Evolutionary conservation across 2,329 filamentous ascomycete species (phyloP).

Genomic region (Curvularia eragrostidis): DNA sequence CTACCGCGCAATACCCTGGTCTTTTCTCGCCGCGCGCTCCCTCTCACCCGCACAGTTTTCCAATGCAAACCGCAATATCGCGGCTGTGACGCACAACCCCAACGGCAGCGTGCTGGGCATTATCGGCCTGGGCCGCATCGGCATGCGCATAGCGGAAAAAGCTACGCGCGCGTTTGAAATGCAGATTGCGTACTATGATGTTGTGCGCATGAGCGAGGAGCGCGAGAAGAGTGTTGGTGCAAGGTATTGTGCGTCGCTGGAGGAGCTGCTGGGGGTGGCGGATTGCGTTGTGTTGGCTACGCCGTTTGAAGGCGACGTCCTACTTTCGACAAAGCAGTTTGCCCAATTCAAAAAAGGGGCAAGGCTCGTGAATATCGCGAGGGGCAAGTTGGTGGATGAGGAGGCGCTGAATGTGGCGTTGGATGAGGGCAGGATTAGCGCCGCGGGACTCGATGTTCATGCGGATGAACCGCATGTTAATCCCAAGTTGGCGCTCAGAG

Average conservation of each 20-base stretch:
- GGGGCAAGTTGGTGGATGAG: constrained; percentile 70
- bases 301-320: constrained; percentile 58
- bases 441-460: constrained; percentile 70
- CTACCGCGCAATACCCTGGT: constrained; percentile 73
- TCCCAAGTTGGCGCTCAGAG: constrained; percentile 53
- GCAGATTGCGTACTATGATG: constrained; percentile 69
- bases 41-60: constrained; percentile 57
- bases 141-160: constrained; percentile 62
- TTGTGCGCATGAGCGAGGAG: constrained; percentile 56
- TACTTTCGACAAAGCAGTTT: constrained; percentile 61
- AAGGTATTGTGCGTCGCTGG: constrained; percentile 59
- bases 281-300: constrained; percentile 71
- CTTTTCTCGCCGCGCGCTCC: constrained; percentile 62
- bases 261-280: constrained; percentile 58
- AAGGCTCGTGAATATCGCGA: constrained; percentile 70
- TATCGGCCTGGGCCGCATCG: constrained; percentile 70
- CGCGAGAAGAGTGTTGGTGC: constrained; percentile 60
- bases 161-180: constrained; percentile 68
- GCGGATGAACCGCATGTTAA: constrained; percentile 65
- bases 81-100: constrained; percentile 68
- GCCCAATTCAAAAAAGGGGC: constrained; percentile 61
- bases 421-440: constrained; percentile 57
- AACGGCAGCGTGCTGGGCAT: constrained; percentile 67
- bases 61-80: constrained; percentile 66
- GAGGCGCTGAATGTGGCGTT: constrained; percentile 67